Evolutionary conservation across 495 filamentous ascomycete genomes (phyloP), one percentile per base, ranked within the genome.

Genomic region (Penicillium antarcticum): DNA sequence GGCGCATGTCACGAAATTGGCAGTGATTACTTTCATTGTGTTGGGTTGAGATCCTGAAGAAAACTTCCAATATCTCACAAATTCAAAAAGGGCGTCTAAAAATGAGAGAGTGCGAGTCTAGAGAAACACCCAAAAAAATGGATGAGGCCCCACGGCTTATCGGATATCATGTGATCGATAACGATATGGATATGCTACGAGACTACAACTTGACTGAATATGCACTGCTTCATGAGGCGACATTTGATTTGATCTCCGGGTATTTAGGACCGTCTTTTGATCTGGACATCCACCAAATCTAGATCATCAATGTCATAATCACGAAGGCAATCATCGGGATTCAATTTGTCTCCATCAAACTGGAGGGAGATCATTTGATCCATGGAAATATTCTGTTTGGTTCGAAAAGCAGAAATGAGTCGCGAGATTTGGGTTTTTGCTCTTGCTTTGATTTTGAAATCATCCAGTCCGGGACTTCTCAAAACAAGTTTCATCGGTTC

Each of bases 1-100:
- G 17, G 94, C 92, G 79, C 94, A 99, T 52, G 90, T 92, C 60
- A 99, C 79, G 69, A 97, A 99, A 72, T 97, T 97, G 58, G 92
- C 87, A 41, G 92, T 97, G 39, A 99, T 82, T 52, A 99, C 74
- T 70, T 97, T 99, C 94, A 99, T 61, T 39, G 29, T 14, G 45
- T 29, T 29, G 0, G 26, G 5, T 29, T 29, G 26, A 9, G 26
- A 1, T 1, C 8, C 0, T 29, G 26, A 8, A 29, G 5, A 7
- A 7, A 1, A 8, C 9, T 29, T 6, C 26, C 26, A 7, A 29
- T 29, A 29, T 29, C 1, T 10, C 26, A 9, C 26, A 29, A 23
- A 29, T 29, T 29, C 7, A 10, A 29, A 29, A 29, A 10, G 26
- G 5, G 6, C 3, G 5, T 29, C 26, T 29, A 9, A 3, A 23